Evolutionary conservation across 768 basidiomycete species (phyloP), one percentile per base, ranked within the genome.

Genomic region (Asterophora lycoperdoides): DNA sequence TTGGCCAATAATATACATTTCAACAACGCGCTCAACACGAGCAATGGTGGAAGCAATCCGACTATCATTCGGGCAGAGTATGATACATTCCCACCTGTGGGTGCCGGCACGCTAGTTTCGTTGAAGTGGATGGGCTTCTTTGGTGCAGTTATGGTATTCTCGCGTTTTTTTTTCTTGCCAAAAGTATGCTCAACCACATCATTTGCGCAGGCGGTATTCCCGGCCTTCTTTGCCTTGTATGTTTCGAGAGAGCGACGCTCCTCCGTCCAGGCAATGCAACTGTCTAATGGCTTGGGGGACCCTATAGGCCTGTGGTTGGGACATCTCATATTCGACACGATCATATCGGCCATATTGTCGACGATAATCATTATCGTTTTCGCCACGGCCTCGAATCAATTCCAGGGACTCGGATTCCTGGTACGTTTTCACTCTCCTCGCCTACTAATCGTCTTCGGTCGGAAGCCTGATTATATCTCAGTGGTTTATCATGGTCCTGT

Each of bases 161-260:
- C 35, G 13, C 5, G 15, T 8, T 38, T 34, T 18, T 45, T n/a
- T 2, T 38, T 29, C n/a, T n/a, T n/a, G n/a, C n/a, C n/a, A n/a
- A 29, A 9, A 46, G 15, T 8, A 39, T 17, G 38, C 44, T 50
- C 46, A 33, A 28, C 39, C 20, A 30, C 17, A 40, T 19, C 20
- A 14, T 13, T 53, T 11, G 46, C 87, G 15, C 23, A 46, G 84
- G 73, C 84, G 9, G 81, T 87, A 1, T 90, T 78, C 59, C 86
- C 89, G n/a, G 88, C 88, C 3, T 91, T 91, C 68, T 89, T 81
- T 56, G 76, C 85, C 8, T 63, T 91, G 11, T 91, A 91, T 62
- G 86, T 88, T 3, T 81, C 86, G 0, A 75, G 74, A 52, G 89
- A 91, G 59, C 78, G 85, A 8, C 75, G 79, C 2, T 79, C 82